phyloP scores from a whole-genome alignment of 176 grass and related monocot species.

The Canna indica region DNA sequence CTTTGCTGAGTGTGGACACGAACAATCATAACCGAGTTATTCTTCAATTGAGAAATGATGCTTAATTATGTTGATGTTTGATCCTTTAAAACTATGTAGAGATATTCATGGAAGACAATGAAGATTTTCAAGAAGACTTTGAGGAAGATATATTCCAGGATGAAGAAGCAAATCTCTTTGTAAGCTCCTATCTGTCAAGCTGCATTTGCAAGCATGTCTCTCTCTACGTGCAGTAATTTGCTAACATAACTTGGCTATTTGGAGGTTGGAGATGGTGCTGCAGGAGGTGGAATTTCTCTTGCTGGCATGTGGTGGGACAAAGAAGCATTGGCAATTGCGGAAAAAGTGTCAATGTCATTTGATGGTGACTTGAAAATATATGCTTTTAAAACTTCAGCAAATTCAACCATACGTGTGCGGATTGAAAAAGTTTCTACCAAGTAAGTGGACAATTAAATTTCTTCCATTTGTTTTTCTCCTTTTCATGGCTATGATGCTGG shows the following conservation, averaged over 20 bases:
- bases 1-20: no score
- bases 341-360: slow-evolving; percentile 55
- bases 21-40: no score
- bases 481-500: neutral
- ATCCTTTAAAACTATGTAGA: slow-evolving; percentile 1
- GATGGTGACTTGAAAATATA: slow-evolving; percentile 67
- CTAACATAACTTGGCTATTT: slow-evolving; percentile 18
- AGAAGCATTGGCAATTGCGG: slow-evolving; percentile 68
- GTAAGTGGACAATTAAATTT: slow-evolving; percentile 27
- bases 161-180: slow-evolving; percentile 11
- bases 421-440: slow-evolving; percentile 91
- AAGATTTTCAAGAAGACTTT: slow-evolving; percentile 2
- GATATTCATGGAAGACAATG: slow-evolving; percentile 1
- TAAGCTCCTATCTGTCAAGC: neutral
- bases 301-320: slow-evolving; percentile 79
- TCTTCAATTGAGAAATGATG: no score
- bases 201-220: neutral
- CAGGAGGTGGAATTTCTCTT: slow-evolving; percentile 78
- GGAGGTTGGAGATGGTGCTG: slow-evolving; percentile 84
- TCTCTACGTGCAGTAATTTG: neutral
- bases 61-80: no score
- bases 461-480: neutral
- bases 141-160: slow-evolving; percentile 7
- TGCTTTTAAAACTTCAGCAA: slow-evolving; percentile 75
- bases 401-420: slow-evolving; percentile 46